Base-by-base conservation (phyloP, 2,329 filamentous ascomycete species). In the Zarea fungicola region DNA sequence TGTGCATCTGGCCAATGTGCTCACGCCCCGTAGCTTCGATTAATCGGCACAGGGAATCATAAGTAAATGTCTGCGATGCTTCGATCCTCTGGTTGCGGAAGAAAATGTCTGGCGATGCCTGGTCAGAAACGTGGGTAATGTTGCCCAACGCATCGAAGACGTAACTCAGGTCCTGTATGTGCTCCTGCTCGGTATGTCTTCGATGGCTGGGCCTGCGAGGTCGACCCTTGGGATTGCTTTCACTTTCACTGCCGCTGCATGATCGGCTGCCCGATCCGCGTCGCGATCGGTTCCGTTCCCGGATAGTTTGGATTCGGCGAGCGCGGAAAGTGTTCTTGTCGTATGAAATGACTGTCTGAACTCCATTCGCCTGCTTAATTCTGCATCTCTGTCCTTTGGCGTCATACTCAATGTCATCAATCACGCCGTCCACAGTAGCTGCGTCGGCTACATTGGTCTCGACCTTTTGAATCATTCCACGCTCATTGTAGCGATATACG, bases 81-180 rank as follows among this genome's bases (percentile, higher is more conserved):
- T 55, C 51, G n/a, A 58, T 51, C 3, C 25, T 3, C 7, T 48
- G 25, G 22, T 56, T 57, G 19, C 52, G 49, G 45, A 62, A 62
- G 42, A 54, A 61, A 11, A 58, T 37, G 2, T 51, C 53, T 37
- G 61, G 49, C 29, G 57, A 44, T 4, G 58, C 53, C 1, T 54
- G 48, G 48, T 62, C 59, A 1, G 32, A 23, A n/a, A 53, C 46
- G 21, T 51, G 31, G 1, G 53, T 55, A 13, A 56, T 48, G 31
- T 55, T 57, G 2, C 54, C 53, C 2, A 36, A n/a, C 3, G 53
- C 34, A 36, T 62, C 59, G 37, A 55, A 58, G 1, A 47, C 50
- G 36, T 60, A 59, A 4, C 31, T 37, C 6, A 60, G 31, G 37
- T 58, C 50, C 45, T 60, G 57, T 9, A 57, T 22, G 3, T 25